Conservation (phyloP, 805 yeast genomes). For the Candida quercuum region DNA sequence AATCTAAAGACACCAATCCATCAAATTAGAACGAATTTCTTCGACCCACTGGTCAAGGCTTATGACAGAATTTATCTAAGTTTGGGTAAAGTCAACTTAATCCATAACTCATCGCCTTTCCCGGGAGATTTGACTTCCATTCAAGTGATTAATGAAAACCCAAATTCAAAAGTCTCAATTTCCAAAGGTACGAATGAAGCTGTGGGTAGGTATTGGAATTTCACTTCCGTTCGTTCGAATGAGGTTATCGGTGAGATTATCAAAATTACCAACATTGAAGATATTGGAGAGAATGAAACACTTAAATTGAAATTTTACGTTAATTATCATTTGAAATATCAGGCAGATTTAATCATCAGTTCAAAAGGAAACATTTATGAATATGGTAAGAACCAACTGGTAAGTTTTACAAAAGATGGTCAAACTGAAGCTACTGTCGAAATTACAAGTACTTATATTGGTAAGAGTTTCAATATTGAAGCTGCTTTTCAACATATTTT, state of each 20-base stretch:
- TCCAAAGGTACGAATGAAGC: conserved; percentile 65
- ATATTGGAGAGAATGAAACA: conserved; percentile 44
- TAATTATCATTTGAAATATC: conserved; percentile 60
- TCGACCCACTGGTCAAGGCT: conserved; percentile 54
- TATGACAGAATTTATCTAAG: conserved; percentile 58
- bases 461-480: conserved; percentile 60
- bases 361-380: conserved; percentile 42
- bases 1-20: conserved; percentile 48
- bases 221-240: conserved; percentile 64
- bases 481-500: conserved; percentile 46
- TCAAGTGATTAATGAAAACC: conserved; percentile 49
- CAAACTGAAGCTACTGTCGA: conserved; percentile 44
- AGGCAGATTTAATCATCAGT: conserved; percentile 46
- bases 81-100: conserved; percentile 43
- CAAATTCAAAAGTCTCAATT: conserved; percentile 47
- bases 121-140: conserved; percentile 30
- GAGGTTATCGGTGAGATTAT: conserved; percentile 72
- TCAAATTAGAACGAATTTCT: conserved; percentile 58
- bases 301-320: conserved; percentile 51
- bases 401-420: conserved; percentile 33
- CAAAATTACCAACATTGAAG: conserved; percentile 53
- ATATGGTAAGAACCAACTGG: conserved; percentile 41
- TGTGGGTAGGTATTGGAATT: conserved; percentile 53
- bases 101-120: conserved; percentile 21
- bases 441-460: conserved; percentile 59